These are phyloP conservation scores for Quercus variabilis DNA, from an alignment of 306 rosid species.

Conservation along the genomic window DNA sequence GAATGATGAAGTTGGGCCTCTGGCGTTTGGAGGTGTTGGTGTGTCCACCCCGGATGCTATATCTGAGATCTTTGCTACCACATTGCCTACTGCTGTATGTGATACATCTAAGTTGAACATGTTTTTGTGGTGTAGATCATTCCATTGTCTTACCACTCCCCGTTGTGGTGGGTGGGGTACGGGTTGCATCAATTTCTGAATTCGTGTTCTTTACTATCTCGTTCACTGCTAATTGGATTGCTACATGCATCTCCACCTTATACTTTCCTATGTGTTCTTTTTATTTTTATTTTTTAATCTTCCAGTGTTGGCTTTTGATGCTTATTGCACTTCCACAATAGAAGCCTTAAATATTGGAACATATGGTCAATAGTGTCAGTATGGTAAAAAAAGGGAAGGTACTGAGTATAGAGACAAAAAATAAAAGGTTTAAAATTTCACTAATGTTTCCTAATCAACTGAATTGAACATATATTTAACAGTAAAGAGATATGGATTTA, in stretches of 20 bases:
- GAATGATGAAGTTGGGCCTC: constrained; percentile 68
- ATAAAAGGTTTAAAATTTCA: background rate
- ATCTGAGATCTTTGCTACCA: constrained; percentile 57
- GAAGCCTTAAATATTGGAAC: background rate
- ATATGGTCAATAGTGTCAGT: background rate
- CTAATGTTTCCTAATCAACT: background rate
- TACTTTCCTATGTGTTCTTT: background rate
- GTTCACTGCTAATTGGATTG: background rate
- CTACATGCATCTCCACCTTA: background rate
- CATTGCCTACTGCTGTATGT: constrained; percentile 84
- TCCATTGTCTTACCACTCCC: background rate
- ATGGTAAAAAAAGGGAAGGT: background rate
- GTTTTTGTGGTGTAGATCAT: background rate
- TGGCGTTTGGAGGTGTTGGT: constrained; percentile 73
- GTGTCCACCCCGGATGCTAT: constrained; percentile 57
- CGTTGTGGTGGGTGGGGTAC: background rate
- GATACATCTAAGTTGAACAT: constrained; percentile 12
- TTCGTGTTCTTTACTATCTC: background rate
- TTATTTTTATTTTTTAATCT: background rate
- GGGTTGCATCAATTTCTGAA: background rate
- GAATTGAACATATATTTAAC: background rate
- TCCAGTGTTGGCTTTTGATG: background rate
- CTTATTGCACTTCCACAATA: background rate
- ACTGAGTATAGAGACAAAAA: background rate
- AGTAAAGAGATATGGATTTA: background rate